Conservation (phyloP, 176 grass and related monocot genomes). For the Carex cristatella region DNA sequence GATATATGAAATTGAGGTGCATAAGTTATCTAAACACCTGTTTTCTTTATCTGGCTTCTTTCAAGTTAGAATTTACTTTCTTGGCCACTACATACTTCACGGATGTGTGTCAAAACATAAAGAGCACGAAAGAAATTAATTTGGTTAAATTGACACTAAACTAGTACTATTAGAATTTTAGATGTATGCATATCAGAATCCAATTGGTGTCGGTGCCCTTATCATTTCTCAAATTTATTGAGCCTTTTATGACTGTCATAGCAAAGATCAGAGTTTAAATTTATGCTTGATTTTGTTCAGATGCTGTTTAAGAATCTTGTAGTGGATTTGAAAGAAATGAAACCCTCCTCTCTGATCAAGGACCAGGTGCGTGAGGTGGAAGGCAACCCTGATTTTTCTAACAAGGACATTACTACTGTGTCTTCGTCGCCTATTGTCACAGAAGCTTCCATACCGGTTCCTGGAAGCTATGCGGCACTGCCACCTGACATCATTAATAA, state of each 20-base stretch:
- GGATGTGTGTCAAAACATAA: neutral
- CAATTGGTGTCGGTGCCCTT: conserved; percentile 6
- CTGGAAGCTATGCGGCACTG: conserved; percentile 53
- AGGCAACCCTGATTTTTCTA: conserved; percentile 97
- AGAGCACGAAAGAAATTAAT: neutral
- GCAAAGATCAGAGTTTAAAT: neutral
- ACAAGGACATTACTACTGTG: conserved; percentile 60
- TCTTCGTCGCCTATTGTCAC: conserved; percentile 46
- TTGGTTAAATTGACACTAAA: neutral
- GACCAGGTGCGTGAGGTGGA: conserved; percentile 60
- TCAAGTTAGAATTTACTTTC: neutral
- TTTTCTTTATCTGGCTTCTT: conserved; percentile 13
- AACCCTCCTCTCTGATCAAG: conserved; percentile 76
- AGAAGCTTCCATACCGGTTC: conserved; percentile 46
- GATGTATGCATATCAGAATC: conserved; percentile 10
- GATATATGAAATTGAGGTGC: conserved; percentile 95
- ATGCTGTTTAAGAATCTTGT: conserved; percentile 93
- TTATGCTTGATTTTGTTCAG: conserved; percentile 30
- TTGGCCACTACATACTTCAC: neutral
- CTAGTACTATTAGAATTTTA: neutral
- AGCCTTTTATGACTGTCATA: neutral
- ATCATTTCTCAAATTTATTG: neutral
- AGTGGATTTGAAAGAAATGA: conserved; percentile 92
- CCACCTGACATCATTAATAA: conserved; percentile 67
- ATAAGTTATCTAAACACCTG: neutral